phyloP scores from a whole-genome alignment of 202 grass and related monocot species.

The Schoenoplectus triqueter region DNA sequence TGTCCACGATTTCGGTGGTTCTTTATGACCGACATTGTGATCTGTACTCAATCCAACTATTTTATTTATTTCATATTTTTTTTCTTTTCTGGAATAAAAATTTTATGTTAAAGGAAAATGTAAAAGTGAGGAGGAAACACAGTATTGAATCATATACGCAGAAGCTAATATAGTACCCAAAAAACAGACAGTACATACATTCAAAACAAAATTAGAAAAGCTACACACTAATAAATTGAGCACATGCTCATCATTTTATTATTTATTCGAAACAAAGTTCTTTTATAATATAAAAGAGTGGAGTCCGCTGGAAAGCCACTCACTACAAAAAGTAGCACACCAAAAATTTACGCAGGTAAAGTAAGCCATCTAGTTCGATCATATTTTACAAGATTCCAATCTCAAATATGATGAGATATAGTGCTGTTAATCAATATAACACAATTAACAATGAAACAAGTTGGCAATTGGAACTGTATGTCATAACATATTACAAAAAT shows the following conservation, averaged over 20 bases:
- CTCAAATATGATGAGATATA: constrained; percentile 15
- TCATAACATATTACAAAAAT: constrained; percentile 20
- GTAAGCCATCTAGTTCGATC: constrained; percentile 7
- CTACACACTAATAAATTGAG: background rate
- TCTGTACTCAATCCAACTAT: constrained; percentile 24
- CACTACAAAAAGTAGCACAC: background rate
- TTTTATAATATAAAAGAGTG: constrained; percentile 3
- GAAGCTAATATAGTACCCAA: background rate
- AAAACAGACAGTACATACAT: background rate
- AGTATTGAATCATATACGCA: background rate
- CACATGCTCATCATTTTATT: background rate
- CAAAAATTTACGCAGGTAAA: constrained; percentile 10
- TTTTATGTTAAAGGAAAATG: background rate
- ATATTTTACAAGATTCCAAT: constrained; percentile 1
- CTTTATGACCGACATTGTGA: constrained; percentile 37
- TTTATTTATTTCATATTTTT: background rate
- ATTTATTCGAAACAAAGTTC: background rate
- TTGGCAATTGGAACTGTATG: constrained; percentile 14
- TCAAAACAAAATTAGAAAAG: background rate
- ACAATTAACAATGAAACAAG: background rate
- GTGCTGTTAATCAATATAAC: constrained; percentile 17
- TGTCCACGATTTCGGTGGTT: constrained; percentile 29
- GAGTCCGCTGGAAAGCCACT: background rate
- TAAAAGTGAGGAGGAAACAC: background rate
- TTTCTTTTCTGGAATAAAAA: background rate